Evolutionary conservation across 176 grass and related monocot genomes (phyloP).

Genomic region (Paspalum vaginatum): DNA sequence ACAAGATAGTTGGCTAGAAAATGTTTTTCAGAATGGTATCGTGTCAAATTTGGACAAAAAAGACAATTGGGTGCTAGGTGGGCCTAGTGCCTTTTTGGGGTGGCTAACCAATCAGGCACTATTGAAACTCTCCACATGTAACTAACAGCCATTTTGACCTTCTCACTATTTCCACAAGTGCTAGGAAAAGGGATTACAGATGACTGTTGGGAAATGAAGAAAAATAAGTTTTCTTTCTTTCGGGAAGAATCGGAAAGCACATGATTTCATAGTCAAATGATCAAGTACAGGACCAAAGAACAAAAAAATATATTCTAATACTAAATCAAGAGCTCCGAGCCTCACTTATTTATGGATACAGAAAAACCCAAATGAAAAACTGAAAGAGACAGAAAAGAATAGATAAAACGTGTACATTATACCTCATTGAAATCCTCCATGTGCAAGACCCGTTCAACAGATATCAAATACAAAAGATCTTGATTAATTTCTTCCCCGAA

Average conservation of each 20-base stretch:
- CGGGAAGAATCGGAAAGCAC: not conserved
- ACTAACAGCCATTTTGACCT: not conserved
- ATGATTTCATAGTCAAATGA: not conserved
- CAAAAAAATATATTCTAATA: constrained; percentile 12
- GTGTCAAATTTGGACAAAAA: not conserved
- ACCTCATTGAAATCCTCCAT: constrained; percentile 93
- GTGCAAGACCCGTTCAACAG: constrained; percentile 82
- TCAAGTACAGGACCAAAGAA: not conserved
- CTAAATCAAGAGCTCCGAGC: not conserved
- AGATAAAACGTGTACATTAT: constrained; percentile 27
- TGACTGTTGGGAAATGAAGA: not conserved
- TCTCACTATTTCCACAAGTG: not conserved
- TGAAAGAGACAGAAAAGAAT: constrained; percentile 4
- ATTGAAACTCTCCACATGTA: not conserved
- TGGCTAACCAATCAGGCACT: not conserved
- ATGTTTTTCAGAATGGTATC: not conserved
- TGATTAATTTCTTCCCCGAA: constrained; percentile 76
- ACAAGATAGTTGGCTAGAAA: not conserved
- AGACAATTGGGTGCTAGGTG: not conserved
- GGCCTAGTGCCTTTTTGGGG: not conserved
- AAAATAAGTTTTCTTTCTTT: not conserved
- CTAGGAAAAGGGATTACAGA: not conserved
- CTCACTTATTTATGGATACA: not conserved
- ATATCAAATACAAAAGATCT: constrained; percentile 79
- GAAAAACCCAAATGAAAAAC: not conserved